Percentiles rank a stretch among this genome's conserved stretches.
These are phyloP conservation scores for Lactarius deliciosus DNA, from an alignment of 768 basidiomycete genomes.

Conservation along the genomic window DNA sequence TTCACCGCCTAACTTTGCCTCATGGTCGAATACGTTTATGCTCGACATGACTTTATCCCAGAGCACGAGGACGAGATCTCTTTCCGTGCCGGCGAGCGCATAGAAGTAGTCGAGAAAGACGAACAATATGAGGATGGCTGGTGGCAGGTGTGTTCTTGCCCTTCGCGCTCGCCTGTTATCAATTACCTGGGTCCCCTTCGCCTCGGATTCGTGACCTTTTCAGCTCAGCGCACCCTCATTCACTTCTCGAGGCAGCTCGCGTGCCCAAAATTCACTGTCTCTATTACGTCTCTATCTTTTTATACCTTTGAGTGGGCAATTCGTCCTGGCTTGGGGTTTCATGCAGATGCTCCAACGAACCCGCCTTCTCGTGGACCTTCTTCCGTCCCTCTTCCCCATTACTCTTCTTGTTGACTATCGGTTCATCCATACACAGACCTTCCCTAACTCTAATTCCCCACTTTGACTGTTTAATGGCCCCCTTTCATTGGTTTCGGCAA, in stretches of 20 bases:
- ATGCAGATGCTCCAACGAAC: neutral
- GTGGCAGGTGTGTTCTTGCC: constrained; percentile 68
- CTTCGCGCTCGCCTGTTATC: neutral
- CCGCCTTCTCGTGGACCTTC: neutral
- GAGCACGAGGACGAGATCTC: constrained; percentile 93
- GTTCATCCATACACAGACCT: neutral
- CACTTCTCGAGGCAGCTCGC: constrained; percentile 6
- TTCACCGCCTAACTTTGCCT: neutral
- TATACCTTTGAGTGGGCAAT: neutral
- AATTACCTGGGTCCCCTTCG: neutral
- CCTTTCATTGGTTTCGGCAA: constrained; percentile 27
- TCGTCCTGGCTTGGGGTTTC: neutral
- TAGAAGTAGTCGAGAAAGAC: constrained; percentile 91
- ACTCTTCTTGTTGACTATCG: neutral
- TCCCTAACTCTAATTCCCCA: neutral
- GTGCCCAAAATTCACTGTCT: neutral
- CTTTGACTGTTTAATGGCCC: constrained; percentile 8
- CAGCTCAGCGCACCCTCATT: constrained; percentile 7
- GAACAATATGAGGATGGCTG: constrained; percentile 93
- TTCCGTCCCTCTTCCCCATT: too few relatives aligned
- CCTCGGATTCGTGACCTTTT: neutral
- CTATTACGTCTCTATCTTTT: neutral
- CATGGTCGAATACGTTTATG: constrained; percentile 86
- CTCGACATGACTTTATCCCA: constrained; percentile 82
- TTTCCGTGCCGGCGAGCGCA: constrained; percentile 81